Conservation (phyloP, 129 eudicot genomes). For the Flaveria sonorensis region DNA sequence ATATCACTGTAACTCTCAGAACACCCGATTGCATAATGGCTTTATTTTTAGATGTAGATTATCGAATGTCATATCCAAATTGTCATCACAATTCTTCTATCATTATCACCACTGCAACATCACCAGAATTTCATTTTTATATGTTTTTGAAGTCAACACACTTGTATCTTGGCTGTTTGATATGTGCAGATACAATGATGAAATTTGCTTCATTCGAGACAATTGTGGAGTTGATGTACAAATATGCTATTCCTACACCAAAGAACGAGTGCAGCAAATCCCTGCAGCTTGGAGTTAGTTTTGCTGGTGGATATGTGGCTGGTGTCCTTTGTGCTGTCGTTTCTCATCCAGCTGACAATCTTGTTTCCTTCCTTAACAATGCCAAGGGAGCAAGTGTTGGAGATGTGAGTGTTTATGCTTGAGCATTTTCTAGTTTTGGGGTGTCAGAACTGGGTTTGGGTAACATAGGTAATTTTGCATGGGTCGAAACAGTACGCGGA, state of each 20-base stretch:
- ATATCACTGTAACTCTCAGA: background rate
- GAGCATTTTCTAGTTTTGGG: background rate
- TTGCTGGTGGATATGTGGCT: constrained; percentile 96
- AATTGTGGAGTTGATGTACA: constrained; percentile 84
- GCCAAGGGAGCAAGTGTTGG: constrained; percentile 98
- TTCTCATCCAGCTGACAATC: constrained; percentile 97
- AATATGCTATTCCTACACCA: constrained; percentile 81
- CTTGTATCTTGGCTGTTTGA: constrained; percentile 10
- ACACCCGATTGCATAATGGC: background rate
- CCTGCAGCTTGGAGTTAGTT: constrained; percentile 90
- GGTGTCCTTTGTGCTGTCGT: constrained; percentile 96
- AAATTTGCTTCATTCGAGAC: constrained; percentile 96
- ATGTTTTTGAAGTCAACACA: background rate
- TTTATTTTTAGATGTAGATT: background rate
- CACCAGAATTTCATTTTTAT: background rate
- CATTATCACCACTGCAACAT: background rate
- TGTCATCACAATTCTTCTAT: background rate
- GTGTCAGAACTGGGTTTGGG: too few species aligned
- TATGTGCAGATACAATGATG: constrained; percentile 89
- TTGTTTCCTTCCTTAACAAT: constrained; percentile 96
- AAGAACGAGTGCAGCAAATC: constrained; percentile 86
- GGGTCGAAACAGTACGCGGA: too few species aligned
- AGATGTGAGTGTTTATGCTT: constrained; percentile 61
- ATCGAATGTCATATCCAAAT: background rate
- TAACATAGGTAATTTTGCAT: too few species aligned